Evolutionary conservation across 2,329 filamentous ascomycete species (phyloP).

Genomic region (Colletotrichum musae): DNA sequence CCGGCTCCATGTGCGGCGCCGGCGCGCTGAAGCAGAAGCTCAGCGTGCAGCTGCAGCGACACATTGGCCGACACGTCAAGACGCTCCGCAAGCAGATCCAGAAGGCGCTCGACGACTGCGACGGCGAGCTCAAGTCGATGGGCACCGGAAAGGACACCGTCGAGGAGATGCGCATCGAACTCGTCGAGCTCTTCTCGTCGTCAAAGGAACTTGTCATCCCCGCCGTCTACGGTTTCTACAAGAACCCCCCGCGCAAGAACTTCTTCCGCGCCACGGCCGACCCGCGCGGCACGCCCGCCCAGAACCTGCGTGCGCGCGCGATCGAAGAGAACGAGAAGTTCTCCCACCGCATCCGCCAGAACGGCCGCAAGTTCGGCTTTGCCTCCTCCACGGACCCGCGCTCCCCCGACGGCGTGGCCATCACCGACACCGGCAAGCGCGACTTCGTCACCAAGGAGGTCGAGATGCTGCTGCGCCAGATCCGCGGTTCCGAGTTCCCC

Average conservation of each 20-base stretch:
- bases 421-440: conserved; percentile 58
- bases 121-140: conserved; percentile 64
- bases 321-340: conserved; percentile 68
- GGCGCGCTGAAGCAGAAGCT: conserved; percentile 63
- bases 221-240: conserved; percentile 69
- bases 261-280: conserved; percentile 66
- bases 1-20: conserved; percentile 63
- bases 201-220: conserved; percentile 69
- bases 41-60: conserved; percentile 64
- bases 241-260: conserved; percentile 66
- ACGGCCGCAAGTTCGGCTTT: conserved; percentile 65
- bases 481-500: conserved; percentile 66
- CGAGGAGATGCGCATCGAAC: conserved; percentile 68
- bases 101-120: conserved; percentile 63
- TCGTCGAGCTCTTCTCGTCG: conserved; percentile 66
- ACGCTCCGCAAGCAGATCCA: conserved; percentile 66
- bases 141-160: conserved; percentile 66
- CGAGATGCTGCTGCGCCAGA: conserved; percentile 63
- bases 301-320: conserved; percentile 65
- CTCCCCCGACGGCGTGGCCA: conserved; percentile 44
- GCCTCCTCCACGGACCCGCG: conserved; percentile 43
- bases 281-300: conserved; percentile 64
- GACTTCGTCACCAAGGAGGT: conserved; percentile 65
- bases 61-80: conserved; percentile 67
- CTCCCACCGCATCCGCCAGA: conserved; percentile 62